These are phyloP conservation scores for Pisolithus tinctorius DNA, from an alignment of 768 basidiomycete species.

Conservation along the genomic window DNA sequence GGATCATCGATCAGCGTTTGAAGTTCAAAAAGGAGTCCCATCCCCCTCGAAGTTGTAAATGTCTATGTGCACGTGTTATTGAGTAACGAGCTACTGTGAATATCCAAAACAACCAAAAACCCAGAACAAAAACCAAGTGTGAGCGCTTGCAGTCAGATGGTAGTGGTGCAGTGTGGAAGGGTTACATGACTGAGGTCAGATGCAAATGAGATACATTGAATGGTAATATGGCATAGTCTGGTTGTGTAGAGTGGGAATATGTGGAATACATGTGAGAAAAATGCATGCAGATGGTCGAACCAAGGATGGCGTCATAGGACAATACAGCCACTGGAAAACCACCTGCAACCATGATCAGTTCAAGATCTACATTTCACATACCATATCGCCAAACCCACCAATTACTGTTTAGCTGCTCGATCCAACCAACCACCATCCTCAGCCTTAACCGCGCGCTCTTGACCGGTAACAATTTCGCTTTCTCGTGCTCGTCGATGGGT, in stretches of 20 bases:
- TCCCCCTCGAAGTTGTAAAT: no score
- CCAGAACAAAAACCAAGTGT: no score
- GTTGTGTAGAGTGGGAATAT: constrained; percentile 2
- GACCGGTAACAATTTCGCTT: constrained; percentile 80
- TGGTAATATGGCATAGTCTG: constrained; percentile 7
- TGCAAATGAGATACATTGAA: constrained; percentile 10
- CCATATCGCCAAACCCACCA: constrained; percentile 34
- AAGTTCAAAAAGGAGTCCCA: no score
- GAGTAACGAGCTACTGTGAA: no score
- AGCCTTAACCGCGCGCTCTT: constrained; percentile 72
- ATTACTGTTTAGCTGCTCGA: constrained; percentile 63
- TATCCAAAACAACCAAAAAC: no score
- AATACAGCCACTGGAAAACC: constrained; percentile 68
- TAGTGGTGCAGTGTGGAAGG: no score
- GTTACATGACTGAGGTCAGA: background rate
- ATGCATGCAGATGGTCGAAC: background rate
- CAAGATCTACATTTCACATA: constrained; percentile 8
- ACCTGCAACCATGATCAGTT: constrained; percentile 39
- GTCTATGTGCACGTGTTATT: no score
- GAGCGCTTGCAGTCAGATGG: no score
- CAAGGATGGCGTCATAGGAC: constrained; percentile 32
- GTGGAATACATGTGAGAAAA: constrained; percentile 10
- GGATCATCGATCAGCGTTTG: background rate
- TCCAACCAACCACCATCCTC: constrained; percentile 89
- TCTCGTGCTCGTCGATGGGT: constrained; percentile 87